These are phyloP conservation scores for Aspergillus alliaceus DNA, from an alignment of 2,329 filamentous ascomycete species.

Conservation along the genomic window DNA sequence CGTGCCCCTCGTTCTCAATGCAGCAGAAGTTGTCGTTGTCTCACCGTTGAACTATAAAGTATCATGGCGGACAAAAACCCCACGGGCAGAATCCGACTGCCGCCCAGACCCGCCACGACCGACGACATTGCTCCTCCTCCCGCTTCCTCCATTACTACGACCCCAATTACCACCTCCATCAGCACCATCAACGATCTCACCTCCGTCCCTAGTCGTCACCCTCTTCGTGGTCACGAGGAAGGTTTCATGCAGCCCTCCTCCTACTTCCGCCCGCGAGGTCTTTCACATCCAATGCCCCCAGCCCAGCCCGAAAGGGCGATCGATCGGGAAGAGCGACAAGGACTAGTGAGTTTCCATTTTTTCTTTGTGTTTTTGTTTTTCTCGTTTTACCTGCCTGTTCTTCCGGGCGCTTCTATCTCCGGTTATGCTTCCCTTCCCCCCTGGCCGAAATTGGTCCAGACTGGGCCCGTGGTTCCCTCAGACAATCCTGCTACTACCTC, in stretches of 20 bases:
- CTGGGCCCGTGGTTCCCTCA: neutral
- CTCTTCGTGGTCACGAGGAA: slow-evolving; percentile 41
- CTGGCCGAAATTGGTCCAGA: neutral
- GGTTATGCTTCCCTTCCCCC: neutral
- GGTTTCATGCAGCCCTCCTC: slow-evolving; percentile 51
- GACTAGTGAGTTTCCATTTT: slow-evolving; percentile 42
- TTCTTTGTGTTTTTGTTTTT: slow-evolving; percentile 5
- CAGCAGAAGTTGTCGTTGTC: too few relatives aligned
- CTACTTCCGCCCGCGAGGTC: slow-evolving; percentile 43
- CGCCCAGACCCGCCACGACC: slow-evolving; percentile 14
- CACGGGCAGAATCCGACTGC: slow-evolving; percentile 26
- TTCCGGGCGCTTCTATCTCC: neutral
- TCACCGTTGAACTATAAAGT: too few relatives aligned
- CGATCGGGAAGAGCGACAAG: slow-evolving; percentile 51
- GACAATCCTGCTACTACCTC: neutral
- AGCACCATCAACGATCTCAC: slow-evolving; percentile 4
- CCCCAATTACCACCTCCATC: slow-evolving; percentile 2
- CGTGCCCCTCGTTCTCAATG: too few relatives aligned
- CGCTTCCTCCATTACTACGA: neutral
- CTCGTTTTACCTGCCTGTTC: slow-evolving; percentile 5
- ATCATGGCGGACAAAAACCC: slow-evolving; percentile 22
- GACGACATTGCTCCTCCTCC: neutral
- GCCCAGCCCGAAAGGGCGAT: slow-evolving; percentile 45
- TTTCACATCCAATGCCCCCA: slow-evolving; percentile 43
- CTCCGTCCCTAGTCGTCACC: slow-evolving; percentile 8